Conservation (phyloP, 2,329 filamentous ascomycete species). For the Niveomyces coronatus region DNA sequence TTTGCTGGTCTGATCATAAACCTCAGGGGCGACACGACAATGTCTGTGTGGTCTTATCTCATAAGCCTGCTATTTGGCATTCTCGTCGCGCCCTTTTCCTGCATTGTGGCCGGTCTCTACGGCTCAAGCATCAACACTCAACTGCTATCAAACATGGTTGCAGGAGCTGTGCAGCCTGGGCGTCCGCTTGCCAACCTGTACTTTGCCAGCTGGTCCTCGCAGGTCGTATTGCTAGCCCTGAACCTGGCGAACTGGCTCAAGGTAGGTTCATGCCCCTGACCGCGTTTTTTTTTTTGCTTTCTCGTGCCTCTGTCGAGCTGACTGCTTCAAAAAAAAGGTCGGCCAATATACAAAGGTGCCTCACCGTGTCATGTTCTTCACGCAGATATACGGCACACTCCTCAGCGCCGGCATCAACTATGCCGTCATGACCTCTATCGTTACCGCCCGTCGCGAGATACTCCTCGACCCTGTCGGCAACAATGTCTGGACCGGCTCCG, state of each 20-base stretch:
- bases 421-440: conserved; percentile 34
- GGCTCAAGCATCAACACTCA: conserved; percentile 15
- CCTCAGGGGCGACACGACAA: conserved; percentile 25
- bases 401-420: conserved; percentile 35
- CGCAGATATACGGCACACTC: conserved; percentile 31
- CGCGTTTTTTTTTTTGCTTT: too few species aligned
- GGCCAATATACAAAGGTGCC: conserved; percentile 27
- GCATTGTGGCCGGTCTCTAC: conserved; percentile 19
- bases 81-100: conserved; percentile 27
- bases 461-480: conserved; percentile 29
- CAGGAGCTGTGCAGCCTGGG: conserved; percentile 33
- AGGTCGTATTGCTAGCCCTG: conserved; percentile 23
- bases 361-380: conserved; percentile 28
- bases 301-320: too few species aligned
- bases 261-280: too few species aligned
- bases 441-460: conserved; percentile 29
- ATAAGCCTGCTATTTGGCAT: conserved; percentile 21
- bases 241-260: conserved; percentile 23
- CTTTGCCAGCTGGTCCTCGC: conserved; percentile 26
- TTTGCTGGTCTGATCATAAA: conserved; percentile 24
- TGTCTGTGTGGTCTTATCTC: conserved; percentile 26
- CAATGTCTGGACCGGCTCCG: conserved; percentile 37
- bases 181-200: conserved; percentile 32
- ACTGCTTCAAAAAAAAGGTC: too few species aligned
- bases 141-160: conserved; percentile 31